These are phyloP conservation scores for Pinus taeda DNA, from an alignment of 75 land plant genomes.

Conservation along the genomic window DNA sequence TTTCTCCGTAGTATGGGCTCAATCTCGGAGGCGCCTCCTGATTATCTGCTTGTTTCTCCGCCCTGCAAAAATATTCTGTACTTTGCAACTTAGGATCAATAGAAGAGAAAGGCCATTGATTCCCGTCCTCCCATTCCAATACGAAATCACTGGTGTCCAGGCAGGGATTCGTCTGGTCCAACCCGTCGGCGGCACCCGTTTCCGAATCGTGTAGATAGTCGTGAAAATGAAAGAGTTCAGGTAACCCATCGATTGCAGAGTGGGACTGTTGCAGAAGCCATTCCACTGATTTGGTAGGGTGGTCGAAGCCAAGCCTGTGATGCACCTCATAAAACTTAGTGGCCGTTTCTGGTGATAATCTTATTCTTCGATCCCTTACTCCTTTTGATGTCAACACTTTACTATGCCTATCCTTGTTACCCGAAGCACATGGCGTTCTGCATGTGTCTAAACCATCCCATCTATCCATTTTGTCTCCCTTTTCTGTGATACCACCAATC, in stretches of 20 bases:
- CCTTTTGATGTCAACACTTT: conserved; percentile 20
- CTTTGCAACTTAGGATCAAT: background rate
- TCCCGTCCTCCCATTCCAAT: background rate
- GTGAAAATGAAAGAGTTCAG: background rate
- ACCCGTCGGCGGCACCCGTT: background rate
- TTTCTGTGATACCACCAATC: no score
- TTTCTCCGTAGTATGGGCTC: no score
- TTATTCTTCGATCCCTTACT: conserved; percentile 16
- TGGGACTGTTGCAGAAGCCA: conserved; percentile 19
- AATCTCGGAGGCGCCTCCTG: no score
- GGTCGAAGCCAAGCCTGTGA: conserved; percentile 21
- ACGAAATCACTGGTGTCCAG: background rate
- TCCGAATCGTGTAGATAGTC: background rate
- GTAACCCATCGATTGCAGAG: conserved; percentile 19
- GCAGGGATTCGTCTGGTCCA: background rate
- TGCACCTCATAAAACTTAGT: conserved; percentile 21
- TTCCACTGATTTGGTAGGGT: conserved; percentile 23
- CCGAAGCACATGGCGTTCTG: background rate
- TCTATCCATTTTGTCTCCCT: no score
- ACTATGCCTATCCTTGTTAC: conserved; percentile 22
- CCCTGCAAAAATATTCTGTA: background rate
- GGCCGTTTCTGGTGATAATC: conserved; percentile 24
- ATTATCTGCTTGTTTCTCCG: no score
- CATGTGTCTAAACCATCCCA: no score
- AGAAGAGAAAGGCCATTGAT: background rate